Evolutionary conservation across 2,329 filamentous ascomycete genomes (phyloP), one percentile per base, ranked within the genome.

Genomic region (Hypomyces rosellus): DNA sequence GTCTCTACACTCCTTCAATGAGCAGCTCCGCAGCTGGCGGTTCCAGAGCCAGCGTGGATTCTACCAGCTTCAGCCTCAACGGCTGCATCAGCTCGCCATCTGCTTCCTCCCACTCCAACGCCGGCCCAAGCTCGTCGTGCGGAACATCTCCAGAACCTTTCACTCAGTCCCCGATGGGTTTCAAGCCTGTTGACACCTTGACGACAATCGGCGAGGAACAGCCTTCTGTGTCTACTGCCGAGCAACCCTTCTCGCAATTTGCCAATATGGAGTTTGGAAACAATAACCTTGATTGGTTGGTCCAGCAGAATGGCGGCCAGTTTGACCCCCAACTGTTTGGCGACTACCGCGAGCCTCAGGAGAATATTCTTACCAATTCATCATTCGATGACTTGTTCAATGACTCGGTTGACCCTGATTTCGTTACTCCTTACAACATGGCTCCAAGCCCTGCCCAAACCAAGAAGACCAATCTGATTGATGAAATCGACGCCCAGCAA

Each of bases 281-380:
- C 52, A 76, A 73, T 58, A 80, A 80, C 58, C 76, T 89, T 59
- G 85, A 88, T 64, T 91, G 86, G 81, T 74, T 93, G 45, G 79
- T 84, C 37, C 84, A 86, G 60, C 88, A 95, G 65, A 92, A 90
- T 60, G 85, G 85, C 51, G 88, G 88, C 50, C 83, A 87, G 56
- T 96, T 97, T 61, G 91, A 97, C 55, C 92, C 93, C 0, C 84
- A 93, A 49, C 76, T 97, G 4, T 97, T 96, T 66, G 88, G 87
- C 48, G 88, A 90, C 59, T 97, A 96, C 69, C 85, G 93, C 47
- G 93, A 99, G 63, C 84, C 89, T 0, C 89, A 95, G 61, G 87
- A 89, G 51, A 92, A 85, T 49, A 78, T 95, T 13, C 70, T 95
- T 15, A 74, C 75, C 57, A 84, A 72, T 62, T 80, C 78, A 40